Base-by-base conservation (phyloP, 108 stramenopile genomes). In the Nitzschia putrida region DNA sequence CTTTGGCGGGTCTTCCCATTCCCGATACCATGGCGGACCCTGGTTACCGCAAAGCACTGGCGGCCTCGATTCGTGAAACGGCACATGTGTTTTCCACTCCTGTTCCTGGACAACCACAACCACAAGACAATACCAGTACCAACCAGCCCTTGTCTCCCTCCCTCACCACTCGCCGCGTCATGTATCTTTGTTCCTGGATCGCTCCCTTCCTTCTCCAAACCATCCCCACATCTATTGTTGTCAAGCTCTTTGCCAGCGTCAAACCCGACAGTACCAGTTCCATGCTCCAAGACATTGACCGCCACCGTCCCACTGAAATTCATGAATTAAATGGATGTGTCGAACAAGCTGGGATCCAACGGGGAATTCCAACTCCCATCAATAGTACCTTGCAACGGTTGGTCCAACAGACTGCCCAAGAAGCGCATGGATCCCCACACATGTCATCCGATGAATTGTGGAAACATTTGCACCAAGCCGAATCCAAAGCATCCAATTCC, bases 281-380 rank as follows among this genome's bases (percentile, higher is more conserved):
- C 22, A 56, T 26, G 22, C 55, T 56, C 8, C 55, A 56, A 24
- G 55, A 56, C 22, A 13, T 56, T 13, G 55, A 56, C 16, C 55
- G 55, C 23, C 55, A 21, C 13, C 55, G 55, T 56, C 22, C 55
- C 13, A 56, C 55, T 4, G 55, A 56, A 56, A 56, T 56, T 13
- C 16, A 14, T 8, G 55, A 56, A 13, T 56, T 56, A 7, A 25
- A 21, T 56, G 55, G 55, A 2, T 13, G 20, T 56, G 25, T 26
- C 22, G 25, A 25, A 21, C 22, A 56, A 26, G 13, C 13, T 13
- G 55, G 55, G 6, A 26, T 21, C 22, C 20, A 20, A 8, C 16
- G 22, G 16, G 55, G 55, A 22, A 14, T 23, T 3, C 22, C 55
- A 3, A 56, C 55, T 13, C 55, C 55, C 23, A 24, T 56, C 25